Percentiles rank a stretch among this genome's conserved stretches.
Conservation (phyloP, 495 filamentous ascomycete species). For the Eremomyces bilateralis region DNA sequence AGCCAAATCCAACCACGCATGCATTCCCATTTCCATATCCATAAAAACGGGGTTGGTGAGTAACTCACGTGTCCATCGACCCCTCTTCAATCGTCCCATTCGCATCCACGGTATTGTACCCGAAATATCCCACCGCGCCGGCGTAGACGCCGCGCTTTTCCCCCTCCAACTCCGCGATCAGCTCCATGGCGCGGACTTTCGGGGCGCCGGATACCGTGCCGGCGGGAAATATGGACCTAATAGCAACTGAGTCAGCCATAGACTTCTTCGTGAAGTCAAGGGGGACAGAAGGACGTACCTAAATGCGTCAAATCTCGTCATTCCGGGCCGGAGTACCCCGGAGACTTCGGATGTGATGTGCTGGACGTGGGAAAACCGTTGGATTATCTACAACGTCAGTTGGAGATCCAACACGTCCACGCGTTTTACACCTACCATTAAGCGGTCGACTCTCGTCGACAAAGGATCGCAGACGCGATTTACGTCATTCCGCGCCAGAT, state of each 20-base stretch:
- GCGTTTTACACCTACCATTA: no score
- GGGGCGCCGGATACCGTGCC: slow-evolving; percentile 73
- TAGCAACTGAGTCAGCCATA: neutral
- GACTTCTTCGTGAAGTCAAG: neutral
- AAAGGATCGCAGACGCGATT: slow-evolving; percentile 88
- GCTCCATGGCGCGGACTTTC: slow-evolving; percentile 89
- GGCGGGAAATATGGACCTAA: slow-evolving; percentile 68
- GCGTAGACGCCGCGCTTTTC: slow-evolving; percentile 94
- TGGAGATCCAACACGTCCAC: no score
- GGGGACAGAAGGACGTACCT: slow-evolving; percentile 22
- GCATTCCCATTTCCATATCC: neutral
- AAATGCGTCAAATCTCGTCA: slow-evolving; percentile 90
- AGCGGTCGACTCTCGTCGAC: slow-evolving; percentile 66
- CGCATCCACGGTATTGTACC: slow-evolving; percentile 34
- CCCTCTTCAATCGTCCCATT: slow-evolving; percentile 30
- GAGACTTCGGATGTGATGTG: slow-evolving; percentile 91
- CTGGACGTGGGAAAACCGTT: slow-evolving; percentile 91
- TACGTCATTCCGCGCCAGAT: slow-evolving; percentile 87
- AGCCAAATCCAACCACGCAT: slow-evolving; percentile 2
- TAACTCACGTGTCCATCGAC: slow-evolving; percentile 77
- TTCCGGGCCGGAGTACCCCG: slow-evolving; percentile 56
- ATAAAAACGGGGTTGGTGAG: slow-evolving; percentile 1
- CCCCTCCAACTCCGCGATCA: slow-evolving; percentile 80
- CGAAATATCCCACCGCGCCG: slow-evolving; percentile 90
- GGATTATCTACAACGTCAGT: no score